phyloP scores from a whole-genome alignment of 257 asterid genomes.

The Penstemon barbatus region DNA sequence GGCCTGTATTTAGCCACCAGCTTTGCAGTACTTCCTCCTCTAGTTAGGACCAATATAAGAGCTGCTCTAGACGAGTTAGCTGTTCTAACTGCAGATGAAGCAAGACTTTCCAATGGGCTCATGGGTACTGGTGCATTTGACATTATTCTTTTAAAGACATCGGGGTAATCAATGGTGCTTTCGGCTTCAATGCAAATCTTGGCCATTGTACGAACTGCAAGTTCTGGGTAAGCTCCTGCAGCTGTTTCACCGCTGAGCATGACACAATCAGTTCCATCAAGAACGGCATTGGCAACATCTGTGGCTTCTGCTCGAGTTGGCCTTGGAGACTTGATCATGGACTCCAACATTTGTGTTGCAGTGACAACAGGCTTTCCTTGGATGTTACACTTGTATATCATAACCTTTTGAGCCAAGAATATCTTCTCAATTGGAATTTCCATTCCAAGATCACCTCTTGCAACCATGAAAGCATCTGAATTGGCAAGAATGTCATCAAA shows the following conservation, averaged over 20 bases:
- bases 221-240: conserved; percentile 51
- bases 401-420: conserved; percentile 48
- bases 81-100: conserved; percentile 48
- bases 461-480: conserved; percentile 51
- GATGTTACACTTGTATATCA: conserved; percentile 49
- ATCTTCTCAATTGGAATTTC: conserved; percentile 49
- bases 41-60: conserved; percentile 44
- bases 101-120: conserved; percentile 53
- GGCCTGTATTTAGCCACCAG: conserved; percentile 56
- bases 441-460: conserved; percentile 48
- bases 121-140: conserved; percentile 48
- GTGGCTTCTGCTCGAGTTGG: conserved; percentile 54
- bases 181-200: conserved; percentile 50
- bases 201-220: conserved; percentile 49
- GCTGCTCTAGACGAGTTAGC: conserved; percentile 43
- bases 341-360: conserved; percentile 54
- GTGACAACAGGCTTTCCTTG: conserved; percentile 54
- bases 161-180: conserved; percentile 41
- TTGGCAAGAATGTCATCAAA: conserved; percentile 52
- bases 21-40: conserved; percentile 55
- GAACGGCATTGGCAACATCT: conserved; percentile 46
- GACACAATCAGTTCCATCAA: conserved; percentile 46
- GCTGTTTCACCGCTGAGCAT: conserved; percentile 52
- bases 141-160: conserved; percentile 41
- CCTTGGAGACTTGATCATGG: conserved; percentile 56